These are phyloP conservation scores for Choiromyces venosus DNA, from an alignment of 495 filamentous ascomycete genomes.

Conservation along the genomic window DNA sequence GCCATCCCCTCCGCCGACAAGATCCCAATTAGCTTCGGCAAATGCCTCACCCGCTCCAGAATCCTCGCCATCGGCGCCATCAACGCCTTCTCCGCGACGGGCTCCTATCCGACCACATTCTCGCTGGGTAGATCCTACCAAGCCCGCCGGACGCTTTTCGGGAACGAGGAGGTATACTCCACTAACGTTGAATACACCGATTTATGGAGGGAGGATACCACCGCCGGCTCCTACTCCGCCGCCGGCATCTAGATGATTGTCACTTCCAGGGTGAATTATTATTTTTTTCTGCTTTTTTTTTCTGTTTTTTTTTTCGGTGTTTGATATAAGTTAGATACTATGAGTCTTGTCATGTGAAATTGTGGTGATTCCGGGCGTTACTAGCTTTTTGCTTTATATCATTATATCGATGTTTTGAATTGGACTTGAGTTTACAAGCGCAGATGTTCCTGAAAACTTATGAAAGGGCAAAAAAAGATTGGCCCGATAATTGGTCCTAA, in stretches of 20 bases:
- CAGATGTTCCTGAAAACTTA: not conserved
- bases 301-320: not conserved
- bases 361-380: not conserved
- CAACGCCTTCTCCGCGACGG: not conserved
- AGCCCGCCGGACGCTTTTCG: not conserved
- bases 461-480: not conserved
- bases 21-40: not conserved
- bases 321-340: not conserved
- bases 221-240: not conserved
- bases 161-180: not conserved
- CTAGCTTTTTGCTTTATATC: not conserved
- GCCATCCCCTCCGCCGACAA: not conserved
- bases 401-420: not conserved
- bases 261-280: not conserved
- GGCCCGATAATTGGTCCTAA: too few relatives aligned
- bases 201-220: not conserved
- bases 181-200: not conserved
- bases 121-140: slow-evolving; percentile 2
- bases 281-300: too few relatives aligned
- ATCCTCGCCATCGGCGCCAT: not conserved
- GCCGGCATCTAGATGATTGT: not conserved
- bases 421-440: not conserved
- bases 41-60: not conserved
- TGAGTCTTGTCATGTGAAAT: not conserved
- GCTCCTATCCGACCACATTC: not conserved